Evolutionary conservation across 768 basidiomycete species (phyloP), one percentile per base, ranked within the genome.

Genomic region (Leccinum uliginosum): DNA sequence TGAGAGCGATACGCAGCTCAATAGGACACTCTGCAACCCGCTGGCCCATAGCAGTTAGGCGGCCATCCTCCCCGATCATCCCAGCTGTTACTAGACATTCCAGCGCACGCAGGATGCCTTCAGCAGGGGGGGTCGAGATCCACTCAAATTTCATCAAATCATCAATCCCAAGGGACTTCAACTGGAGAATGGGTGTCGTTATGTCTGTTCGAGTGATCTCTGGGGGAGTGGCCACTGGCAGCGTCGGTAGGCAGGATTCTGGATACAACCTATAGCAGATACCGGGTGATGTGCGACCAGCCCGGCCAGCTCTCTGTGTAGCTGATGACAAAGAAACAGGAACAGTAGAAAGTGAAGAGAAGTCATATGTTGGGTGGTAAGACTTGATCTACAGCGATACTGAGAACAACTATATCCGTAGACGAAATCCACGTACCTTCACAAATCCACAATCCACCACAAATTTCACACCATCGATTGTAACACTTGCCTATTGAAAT

Each of bases 111-210:
- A 94, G 73, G 32, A 98, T 81, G 63, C 86, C 88, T 68, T 92
- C 90, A 11, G 88, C 85, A 3, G 93, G 91, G 32, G 97, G 97
- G 0, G 86, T 77, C 29, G 88, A 87, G 30, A 98, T 83, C 89
- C 94, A 99, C 67, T 98, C 94, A 67, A 98, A 96, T 67, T 90
- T 91, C 82, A 97, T 88, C 14, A 98, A 71, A 71, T 99, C 93
- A 62, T 98, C 89, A 46, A 99, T 89, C 9, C 97, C 97, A 29
- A 99, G 79, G 0, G 91, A 89, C 72, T 98, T 98, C 50, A 98
- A 81, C 68, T 98, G 95, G 17, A 99, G 76, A 51, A 99, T 88
- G 5, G 93, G 90, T 3, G 91, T 89, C 0, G 90, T 89, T 75
- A 99, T 83, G 65, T 99, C 96, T 4, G 86, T 87, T 30, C 96